Base-by-base conservation (phyloP, 495 filamentous ascomycete species). In the Hyaloscypha variabilis region DNA sequence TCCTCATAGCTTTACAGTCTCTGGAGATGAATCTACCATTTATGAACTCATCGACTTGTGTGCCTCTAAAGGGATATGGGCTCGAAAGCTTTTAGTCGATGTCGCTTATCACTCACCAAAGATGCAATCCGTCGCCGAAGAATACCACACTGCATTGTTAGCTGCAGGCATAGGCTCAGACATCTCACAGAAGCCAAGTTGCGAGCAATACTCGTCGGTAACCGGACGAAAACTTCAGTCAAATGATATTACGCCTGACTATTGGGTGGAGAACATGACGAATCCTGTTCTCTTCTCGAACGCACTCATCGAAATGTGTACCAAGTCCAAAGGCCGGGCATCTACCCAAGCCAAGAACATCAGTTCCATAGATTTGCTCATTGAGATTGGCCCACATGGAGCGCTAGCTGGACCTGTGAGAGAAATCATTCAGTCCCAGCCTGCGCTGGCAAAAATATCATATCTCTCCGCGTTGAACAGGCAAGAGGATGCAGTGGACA, bases 381-480 rank as follows among this genome's bases (percentile, higher is more conserved):
- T 91, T 30, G 88, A 91, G 66, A 75, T 90, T 25, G 89, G 90
- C 0, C 88, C 90, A 25, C 88, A 91, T 64, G 76, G 81, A 11
- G 87, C 88, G 0, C 78, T 93, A 1, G 80, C 85, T 61, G 85
- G 84, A 0, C 87, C 88, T 2, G 72, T 89, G 29, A 84, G 82
- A 67, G 82, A 89, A 64, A 86, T 81, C 6, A 66, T 88, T 17
- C 79, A 84, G 66, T 57, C 60, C 60, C 63, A 62, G 25, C 39
- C 39, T 19, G 39, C 39, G 17, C 50, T 58, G 8, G 52, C 46
- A 13, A 67, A 63, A 23, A 74, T 83, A 49, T 69, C 75, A 3
- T 73, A 73, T 62, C 69, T 81, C 49, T 73, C 79, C 57, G 75
- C 71, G 19, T 68, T 85, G 31, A 62, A 78, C 13, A 78, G 82